phyloP scores from a whole-genome alignment of 495 filamentous ascomycete genomes.

The Xylaria intraflava region DNA sequence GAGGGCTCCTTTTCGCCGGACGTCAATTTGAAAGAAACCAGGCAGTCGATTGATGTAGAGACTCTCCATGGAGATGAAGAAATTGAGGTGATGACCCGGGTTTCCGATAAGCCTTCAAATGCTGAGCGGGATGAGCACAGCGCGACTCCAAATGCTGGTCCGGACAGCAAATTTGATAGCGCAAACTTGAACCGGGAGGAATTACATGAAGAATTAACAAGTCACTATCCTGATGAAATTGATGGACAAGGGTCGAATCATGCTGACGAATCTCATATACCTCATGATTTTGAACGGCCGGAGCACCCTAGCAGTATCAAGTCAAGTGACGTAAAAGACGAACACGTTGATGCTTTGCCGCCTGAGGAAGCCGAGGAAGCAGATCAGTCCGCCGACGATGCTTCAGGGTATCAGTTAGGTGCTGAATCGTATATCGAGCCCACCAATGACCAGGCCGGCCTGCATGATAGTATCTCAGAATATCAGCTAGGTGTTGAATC shows the following conservation, averaged over 20 bases:
- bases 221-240: neutral
- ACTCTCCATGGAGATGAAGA: neutral
- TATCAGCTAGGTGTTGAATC: neutral
- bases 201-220: neutral
- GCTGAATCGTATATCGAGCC: conserved; percentile 25
- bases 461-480: neutral
- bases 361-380: conserved; percentile 20
- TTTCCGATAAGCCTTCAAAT: neutral
- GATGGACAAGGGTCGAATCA: neutral
- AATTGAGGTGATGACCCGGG: neutral
- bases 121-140: neutral
- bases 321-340: neutral
- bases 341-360: neutral
- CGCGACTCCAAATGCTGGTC: neutral
- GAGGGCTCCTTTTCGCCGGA: neutral
- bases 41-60: neutral
- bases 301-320: neutral
- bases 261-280: neutral
- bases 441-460: neutral
- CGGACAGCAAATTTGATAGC: neutral
- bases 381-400: neutral
- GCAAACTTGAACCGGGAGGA: neutral
- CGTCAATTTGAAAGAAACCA: neutral
- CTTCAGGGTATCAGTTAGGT: conserved; percentile 24
- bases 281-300: neutral